Conservation (phyloP, 176 grass and related monocot species). For the Pontederia paniculata region DNA sequence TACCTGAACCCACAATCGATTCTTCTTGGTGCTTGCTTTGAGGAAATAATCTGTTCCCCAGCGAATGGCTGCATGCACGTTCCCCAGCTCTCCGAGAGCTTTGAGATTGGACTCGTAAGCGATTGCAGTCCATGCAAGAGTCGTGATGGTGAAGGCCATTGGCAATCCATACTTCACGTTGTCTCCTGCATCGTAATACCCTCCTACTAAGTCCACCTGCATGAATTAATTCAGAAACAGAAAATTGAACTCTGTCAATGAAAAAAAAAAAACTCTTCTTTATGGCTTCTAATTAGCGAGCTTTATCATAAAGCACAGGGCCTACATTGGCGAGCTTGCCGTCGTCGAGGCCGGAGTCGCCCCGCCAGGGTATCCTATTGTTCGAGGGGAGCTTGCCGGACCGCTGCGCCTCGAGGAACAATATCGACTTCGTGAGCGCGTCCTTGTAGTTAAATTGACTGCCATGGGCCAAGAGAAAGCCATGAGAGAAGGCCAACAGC, state of each 20-base stretch:
- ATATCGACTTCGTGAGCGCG: conserved; percentile 67
- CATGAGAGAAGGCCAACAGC: conserved; percentile 13
- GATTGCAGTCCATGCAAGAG: conserved; percentile 71
- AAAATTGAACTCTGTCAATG: conserved; percentile 16
- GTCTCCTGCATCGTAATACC: conserved; percentile 97
- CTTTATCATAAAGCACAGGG: neutral
- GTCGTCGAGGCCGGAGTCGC: conserved; percentile 75
- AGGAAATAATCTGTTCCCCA: conserved; percentile 94
- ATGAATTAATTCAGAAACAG: neutral
- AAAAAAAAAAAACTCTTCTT: neutral
- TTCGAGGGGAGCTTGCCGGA: conserved; percentile 76
- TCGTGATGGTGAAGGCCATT: conserved; percentile 85
- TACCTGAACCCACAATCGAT: conserved; percentile 93
- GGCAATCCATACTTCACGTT: conserved; percentile 91
- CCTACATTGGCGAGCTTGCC: conserved; percentile 69
- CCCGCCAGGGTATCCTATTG: conserved; percentile 80
- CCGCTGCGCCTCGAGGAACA: conserved; percentile 90
- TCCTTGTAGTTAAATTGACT: conserved; percentile 56
- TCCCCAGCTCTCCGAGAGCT: conserved; percentile 39
- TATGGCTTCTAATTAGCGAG: too few relatives aligned
- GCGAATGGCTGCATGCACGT: conserved; percentile 45
- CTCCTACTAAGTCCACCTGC: conserved; percentile 76
- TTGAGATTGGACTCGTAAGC: conserved; percentile 48
- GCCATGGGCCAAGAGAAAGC: conserved; percentile 13
- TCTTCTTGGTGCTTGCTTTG: conserved; percentile 54